These are phyloP conservation scores for Aspergillus conjunctus DNA, from an alignment of 495 filamentous ascomycete genomes.

Conservation along the genomic window DNA sequence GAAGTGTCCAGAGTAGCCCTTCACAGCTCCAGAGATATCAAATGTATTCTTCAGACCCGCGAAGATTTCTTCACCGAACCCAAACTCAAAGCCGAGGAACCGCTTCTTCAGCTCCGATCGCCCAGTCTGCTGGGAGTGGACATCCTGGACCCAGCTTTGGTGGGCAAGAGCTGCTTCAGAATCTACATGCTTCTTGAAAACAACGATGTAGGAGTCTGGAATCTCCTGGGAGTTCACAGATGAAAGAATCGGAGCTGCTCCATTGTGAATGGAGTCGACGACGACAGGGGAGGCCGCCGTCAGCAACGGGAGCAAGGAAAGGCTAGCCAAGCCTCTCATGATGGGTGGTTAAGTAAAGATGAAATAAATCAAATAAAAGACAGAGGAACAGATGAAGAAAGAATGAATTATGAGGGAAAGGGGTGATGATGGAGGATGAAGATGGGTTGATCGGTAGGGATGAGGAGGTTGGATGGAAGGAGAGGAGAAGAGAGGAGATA, in stretches of 20 bases:
- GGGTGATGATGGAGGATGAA: slow-evolving; percentile 26
- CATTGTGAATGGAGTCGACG: slow-evolving; percentile 79
- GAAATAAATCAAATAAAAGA: slow-evolving; percentile 29
- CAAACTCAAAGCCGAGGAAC: slow-evolving; percentile 59
- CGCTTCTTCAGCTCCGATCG: slow-evolving; percentile 88
- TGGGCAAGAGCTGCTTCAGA: slow-evolving; percentile 68
- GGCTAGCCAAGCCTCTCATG: slow-evolving; percentile 74
- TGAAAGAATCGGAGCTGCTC: slow-evolving; percentile 85
- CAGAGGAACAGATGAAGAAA: slow-evolving; percentile 26
- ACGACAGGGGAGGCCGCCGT: slow-evolving; percentile 75
- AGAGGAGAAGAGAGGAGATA: slow-evolving; percentile 34
- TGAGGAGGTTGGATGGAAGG: slow-evolving; percentile 39
- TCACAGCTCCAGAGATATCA: slow-evolving; percentile 78
- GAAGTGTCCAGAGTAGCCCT: slow-evolving; percentile 96
- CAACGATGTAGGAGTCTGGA: slow-evolving; percentile 93
- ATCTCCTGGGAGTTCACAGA: slow-evolving; percentile 73
- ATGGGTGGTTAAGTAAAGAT: slow-evolving; percentile 50
- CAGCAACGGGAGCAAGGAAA: slow-evolving; percentile 65
- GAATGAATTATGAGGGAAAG: slow-evolving; percentile 24
- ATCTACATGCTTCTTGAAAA: slow-evolving; percentile 94
- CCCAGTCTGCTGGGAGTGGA: slow-evolving; percentile 57
- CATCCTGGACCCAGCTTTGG: slow-evolving; percentile 89
- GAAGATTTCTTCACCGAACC: slow-evolving; percentile 70
- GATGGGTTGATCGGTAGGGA: slow-evolving; percentile 40
- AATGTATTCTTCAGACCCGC: slow-evolving; percentile 92